Evolutionary conservation across 257 asterid genomes (phyloP), one percentile per base, ranked within the genome.

Genomic region (Verbena officinalis): DNA sequence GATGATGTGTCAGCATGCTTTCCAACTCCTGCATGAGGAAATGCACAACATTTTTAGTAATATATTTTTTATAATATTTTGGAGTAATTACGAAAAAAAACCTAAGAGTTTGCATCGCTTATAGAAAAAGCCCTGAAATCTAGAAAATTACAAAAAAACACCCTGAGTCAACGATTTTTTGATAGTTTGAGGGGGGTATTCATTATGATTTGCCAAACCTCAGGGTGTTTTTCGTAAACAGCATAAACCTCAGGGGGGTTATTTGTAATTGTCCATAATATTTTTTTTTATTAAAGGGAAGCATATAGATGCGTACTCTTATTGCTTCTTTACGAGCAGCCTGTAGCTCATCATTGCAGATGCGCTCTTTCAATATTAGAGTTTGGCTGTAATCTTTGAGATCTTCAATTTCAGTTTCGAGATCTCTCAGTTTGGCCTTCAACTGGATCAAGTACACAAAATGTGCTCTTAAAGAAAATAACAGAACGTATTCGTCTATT

Each of bases 291-390:
- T n/a, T 4, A 10, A 43, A 11, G 15, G 3, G 15, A 1, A 12
- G 1, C 6, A 44, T 16, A 42, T 6, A 14, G 21, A 12, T 40
- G 34, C 63, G 9, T 57, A 57, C 63, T 36, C 11, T 9, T 57
- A 57, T 57, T 39, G 52, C 65, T 40, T 59, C 65, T 59, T 59
- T 39, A 13, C 65, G 39, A 21, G 65, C 65, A 59, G 51, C 36
- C 20, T 59, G 65, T 9, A 59, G 22, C 40, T 59, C 65, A 40
- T 40, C 39, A 22, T 59, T 59, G 65, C 38, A 19, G 22, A 23
- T 20, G 20, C 52, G 51, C 48, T 59, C 52, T 59, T 59, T 59
- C 12, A 34, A 9, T 1, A 59, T 42, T 20, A 59, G 36, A 22
- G 65, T 42, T 59, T 59, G 65, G 13, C 20, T 59, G 22, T 59